Evolutionary conservation across 2,329 filamentous ascomycete species (phyloP).

Genomic region (Coniochaeta sp.): DNA sequence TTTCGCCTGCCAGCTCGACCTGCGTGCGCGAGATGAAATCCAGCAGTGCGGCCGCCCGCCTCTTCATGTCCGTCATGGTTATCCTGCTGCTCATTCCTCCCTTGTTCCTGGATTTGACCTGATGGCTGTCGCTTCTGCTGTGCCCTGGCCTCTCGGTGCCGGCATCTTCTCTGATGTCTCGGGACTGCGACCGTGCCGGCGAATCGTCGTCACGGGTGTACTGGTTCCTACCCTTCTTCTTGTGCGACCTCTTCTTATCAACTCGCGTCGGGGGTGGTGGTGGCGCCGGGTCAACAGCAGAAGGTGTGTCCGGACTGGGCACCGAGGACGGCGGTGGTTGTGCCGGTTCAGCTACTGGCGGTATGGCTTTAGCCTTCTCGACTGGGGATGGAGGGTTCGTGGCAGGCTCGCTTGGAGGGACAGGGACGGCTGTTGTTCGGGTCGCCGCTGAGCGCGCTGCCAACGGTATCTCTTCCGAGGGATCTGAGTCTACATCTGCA

Average conservation of each 20-base stretch:
- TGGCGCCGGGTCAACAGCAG: slow-evolving; percentile 28
- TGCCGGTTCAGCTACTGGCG: slow-evolving; percentile 7
- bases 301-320: slow-evolving; percentile 39
- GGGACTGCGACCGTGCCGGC: slow-evolving; percentile 43
- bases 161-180: slow-evolving; percentile 37
- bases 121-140: slow-evolving; percentile 20
- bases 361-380: slow-evolving; percentile 5
- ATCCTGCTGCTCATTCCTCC: slow-evolving; percentile 57
- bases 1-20: slow-evolving; percentile 70
- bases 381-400: slow-evolving; percentile 6
- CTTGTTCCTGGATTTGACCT: slow-evolving; percentile 46
- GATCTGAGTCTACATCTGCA: slow-evolving; percentile 55
- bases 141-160: slow-evolving; percentile 18
- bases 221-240: slow-evolving; percentile 70
- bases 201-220: slow-evolving; percentile 68
- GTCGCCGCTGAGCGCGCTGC: slow-evolving; percentile 31
- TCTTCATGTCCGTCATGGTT: slow-evolving; percentile 82
- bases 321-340: slow-evolving; percentile 38
- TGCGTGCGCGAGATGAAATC: slow-evolving; percentile 88
- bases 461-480: slow-evolving; percentile 57
- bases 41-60: slow-evolving; percentile 73
- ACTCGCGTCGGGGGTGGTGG: slow-evolving; percentile 50
- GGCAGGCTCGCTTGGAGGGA: slow-evolving; percentile 16
- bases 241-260: slow-evolving; percentile 50
- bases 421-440: slow-evolving; percentile 8